Percentiles rank a stretch among this genome's conserved stretches.
These are phyloP conservation scores for Komagataella pseudopastoris DNA, from an alignment of 805 yeast species.

Conservation along the genomic window DNA sequence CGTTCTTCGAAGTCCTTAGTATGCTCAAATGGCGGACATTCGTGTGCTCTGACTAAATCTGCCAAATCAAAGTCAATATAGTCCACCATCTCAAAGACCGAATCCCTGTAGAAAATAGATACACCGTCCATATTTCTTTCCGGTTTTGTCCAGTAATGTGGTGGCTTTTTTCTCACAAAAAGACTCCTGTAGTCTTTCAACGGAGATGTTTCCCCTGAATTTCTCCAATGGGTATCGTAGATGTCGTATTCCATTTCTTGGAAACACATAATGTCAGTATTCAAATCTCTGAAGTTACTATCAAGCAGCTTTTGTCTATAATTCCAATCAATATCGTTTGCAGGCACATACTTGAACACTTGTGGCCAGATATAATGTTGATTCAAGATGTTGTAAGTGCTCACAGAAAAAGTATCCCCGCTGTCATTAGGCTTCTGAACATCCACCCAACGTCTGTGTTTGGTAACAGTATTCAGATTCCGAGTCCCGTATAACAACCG, in stretches of 20 bases:
- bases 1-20: conserved; percentile 21
- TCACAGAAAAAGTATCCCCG: conserved; percentile 12
- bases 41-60: conserved; percentile 11
- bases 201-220: conserved; percentile 3
- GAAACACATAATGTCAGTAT: conserved; percentile 46
- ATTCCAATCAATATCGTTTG: conserved; percentile 31
- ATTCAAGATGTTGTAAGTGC: conserved; percentile 20
- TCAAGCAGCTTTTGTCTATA: conserved; percentile 31
- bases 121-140: conserved; percentile 45
- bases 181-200: conserved; percentile 25
- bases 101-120: conserved; percentile 35
- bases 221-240: conserved; percentile 25
- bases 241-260: conserved; percentile 35
- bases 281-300: conserved; percentile 19
- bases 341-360: conserved; percentile 37
- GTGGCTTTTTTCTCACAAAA: conserved; percentile 35
- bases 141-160: conserved; percentile 36
- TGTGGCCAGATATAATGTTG: conserved; percentile 46
- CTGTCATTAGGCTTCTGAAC: neutral
- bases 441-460: neutral
- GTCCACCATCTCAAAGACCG: conserved; percentile 28
- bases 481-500: neutral
- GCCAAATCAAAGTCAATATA: conserved; percentile 19
- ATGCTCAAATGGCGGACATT: conserved; percentile 14
- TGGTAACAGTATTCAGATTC: neutral